These are phyloP conservation scores for Schwanniomyces yamadae DNA, from an alignment of 805 yeast genomes.

Conservation along the genomic window DNA sequence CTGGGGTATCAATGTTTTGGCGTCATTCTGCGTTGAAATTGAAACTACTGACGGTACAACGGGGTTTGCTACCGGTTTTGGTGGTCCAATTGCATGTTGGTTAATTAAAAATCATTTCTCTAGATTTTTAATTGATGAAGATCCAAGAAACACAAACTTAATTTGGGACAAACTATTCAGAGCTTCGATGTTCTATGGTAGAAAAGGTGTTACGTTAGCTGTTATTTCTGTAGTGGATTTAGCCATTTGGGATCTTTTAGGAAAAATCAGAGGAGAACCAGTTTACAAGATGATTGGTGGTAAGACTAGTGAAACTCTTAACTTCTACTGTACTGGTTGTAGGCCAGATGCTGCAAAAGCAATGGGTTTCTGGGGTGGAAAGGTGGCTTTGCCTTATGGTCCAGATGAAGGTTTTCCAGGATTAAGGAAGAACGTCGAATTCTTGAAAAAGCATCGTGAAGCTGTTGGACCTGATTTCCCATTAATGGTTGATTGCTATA, in stretches of 20 bases:
- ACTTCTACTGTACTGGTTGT: conserved; percentile 51
- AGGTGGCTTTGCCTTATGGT: conserved; percentile 50
- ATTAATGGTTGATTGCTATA: conserved; percentile 53
- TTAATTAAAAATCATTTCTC: conserved; percentile 44
- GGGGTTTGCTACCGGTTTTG: conserved; percentile 53
- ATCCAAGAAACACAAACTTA: conserved; percentile 45
- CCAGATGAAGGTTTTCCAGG: conserved; percentile 53
- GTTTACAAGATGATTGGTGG: conserved; percentile 54
- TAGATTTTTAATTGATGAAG: conserved; percentile 46
- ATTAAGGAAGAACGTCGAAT: conserved; percentile 44
- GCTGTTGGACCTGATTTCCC: conserved; percentile 53
- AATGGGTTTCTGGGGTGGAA: conserved; percentile 56
- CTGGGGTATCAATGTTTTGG: conserved; percentile 53
- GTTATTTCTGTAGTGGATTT: conserved; percentile 47
- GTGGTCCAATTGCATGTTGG: conserved; percentile 54
- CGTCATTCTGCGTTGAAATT: conserved; percentile 49
- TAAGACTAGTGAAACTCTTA: conserved; percentile 43
- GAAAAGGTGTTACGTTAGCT: conserved; percentile 50
- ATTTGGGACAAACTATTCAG: conserved; percentile 51
- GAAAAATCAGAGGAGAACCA: conserved; percentile 50
- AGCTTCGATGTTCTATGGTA: conserved; percentile 51
- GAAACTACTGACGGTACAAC: conserved; percentile 49
- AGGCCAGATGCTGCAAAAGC: conserved; percentile 47
- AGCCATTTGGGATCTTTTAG: conserved; percentile 52
- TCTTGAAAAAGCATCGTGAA: conserved; percentile 43